Evolutionary conservation across 108 stramenopile genomes (phyloP).

Genomic region (Nannochloropsis gaditana): DNA sequence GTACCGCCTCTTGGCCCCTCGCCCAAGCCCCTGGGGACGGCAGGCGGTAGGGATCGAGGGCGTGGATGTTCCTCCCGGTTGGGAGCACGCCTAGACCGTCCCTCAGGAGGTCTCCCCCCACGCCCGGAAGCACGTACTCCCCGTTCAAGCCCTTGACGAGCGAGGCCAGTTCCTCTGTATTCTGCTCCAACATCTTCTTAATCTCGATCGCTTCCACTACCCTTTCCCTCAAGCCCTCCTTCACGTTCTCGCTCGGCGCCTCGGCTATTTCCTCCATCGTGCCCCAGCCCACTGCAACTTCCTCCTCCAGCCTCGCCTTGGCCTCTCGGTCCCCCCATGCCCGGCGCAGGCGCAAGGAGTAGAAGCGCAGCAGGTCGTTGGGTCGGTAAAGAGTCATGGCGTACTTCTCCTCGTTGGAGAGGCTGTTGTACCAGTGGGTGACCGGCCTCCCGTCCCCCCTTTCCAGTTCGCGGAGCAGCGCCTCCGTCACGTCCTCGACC

Average conservation of each 20-base stretch:
- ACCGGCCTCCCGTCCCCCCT: not conserved
- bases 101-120: conserved; percentile 69
- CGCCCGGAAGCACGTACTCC: conserved; percentile 63
- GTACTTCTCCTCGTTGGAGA: not conserved
- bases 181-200: conserved; percentile 55
- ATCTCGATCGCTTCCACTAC: conserved; percentile 59
- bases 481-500: not conserved
- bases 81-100: conserved; percentile 70
- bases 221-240: conserved; percentile 25
- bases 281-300: not conserved
- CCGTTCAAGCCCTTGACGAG: conserved; percentile 63
- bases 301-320: not conserved
- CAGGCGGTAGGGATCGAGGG: conserved; percentile 76
- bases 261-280: not conserved
- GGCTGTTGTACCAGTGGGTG: not conserved
- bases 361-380: not conserved
- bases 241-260: not conserved
- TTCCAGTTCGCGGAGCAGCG: not conserved
- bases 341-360: not conserved
- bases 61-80: conserved; percentile 74
- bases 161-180: conserved; percentile 65
- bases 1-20: conserved; percentile 62
- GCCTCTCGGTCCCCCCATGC: not conserved
- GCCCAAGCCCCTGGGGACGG: conserved; percentile 69
- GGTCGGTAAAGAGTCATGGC: not conserved